Percentiles rank a stretch among this genome's conserved stretches.
phyloP scores from a whole-genome alignment of 2,329 filamentous ascomycete genomes.

The Mycosphaerella sp. region DNA sequence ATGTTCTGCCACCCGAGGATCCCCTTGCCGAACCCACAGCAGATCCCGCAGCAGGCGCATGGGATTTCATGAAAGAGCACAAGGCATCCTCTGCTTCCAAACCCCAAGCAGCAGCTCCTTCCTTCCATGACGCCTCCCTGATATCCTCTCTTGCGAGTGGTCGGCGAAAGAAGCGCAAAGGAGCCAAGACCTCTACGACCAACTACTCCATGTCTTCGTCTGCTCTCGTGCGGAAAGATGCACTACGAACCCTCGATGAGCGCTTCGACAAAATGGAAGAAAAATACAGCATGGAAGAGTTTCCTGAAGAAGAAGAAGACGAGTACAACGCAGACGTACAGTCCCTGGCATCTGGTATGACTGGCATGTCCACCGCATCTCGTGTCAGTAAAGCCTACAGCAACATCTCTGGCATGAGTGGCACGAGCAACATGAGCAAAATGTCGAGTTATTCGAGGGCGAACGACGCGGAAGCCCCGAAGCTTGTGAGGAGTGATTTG shows the following conservation, averaged over 20 bases:
- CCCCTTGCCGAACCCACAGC: constrained; percentile 32
- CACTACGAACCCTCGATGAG: constrained; percentile 74
- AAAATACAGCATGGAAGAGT: constrained; percentile 53
- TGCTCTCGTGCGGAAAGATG: constrained; percentile 78
- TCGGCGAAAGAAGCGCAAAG: constrained; percentile 88
- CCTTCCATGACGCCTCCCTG: constrained; percentile 62
- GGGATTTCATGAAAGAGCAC: constrained; percentile 91
- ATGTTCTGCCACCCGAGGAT: constrained; percentile 29
- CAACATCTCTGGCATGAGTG: constrained; percentile 34
- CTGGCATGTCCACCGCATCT: constrained; percentile 44
- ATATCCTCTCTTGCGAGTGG: constrained; percentile 69
- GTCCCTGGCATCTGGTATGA: constrained; percentile 45
- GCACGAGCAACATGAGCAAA: constrained; percentile 35
- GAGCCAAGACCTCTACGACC: constrained; percentile 79
- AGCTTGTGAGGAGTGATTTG: constrained; percentile 67
- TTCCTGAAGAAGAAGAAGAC: constrained; percentile 29
- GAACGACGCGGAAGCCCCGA: constrained; percentile 37
- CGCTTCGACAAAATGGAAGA: constrained; percentile 89
- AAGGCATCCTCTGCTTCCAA: constrained; percentile 50
- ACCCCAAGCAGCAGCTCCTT: constrained; percentile 43
- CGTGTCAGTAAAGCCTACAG: constrained; percentile 33
- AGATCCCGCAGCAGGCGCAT: constrained; percentile 58
- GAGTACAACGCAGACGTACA: constrained; percentile 35
- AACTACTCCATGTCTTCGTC: constrained; percentile 90
- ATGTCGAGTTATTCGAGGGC: constrained; percentile 32